Conservation (phyloP, 345 rosid species). For the Isatis tinctoria region DNA sequence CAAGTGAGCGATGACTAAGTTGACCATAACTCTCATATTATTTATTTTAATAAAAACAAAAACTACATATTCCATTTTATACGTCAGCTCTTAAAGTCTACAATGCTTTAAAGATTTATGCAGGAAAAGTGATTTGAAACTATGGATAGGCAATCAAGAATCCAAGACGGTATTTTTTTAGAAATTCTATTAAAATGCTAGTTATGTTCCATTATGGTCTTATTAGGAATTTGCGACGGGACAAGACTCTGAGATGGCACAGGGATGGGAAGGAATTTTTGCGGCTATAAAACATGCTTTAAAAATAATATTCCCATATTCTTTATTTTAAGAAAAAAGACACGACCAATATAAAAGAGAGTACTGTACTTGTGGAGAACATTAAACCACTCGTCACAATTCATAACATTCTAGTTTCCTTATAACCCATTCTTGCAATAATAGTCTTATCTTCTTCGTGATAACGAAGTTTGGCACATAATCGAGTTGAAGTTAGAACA, state of each 20-base stretch:
- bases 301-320: not conserved
- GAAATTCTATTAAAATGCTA: too few relatives aligned
- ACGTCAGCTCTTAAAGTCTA: not conserved
- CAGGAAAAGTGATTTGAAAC: too few relatives aligned
- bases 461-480: slow-evolving; percentile 4
- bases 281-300: not conserved
- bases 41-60: not conserved
- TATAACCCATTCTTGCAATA: not conserved
- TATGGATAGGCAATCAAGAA: too few relatives aligned
- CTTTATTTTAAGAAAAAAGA: not conserved
- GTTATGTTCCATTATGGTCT: too few relatives aligned
- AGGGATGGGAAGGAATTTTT: not conserved
- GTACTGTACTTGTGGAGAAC: not conserved
- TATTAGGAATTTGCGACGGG: too few relatives aligned
- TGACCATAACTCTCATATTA: not conserved
- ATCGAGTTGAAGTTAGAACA: slow-evolving; percentile 1
- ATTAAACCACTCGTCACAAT: not conserved
- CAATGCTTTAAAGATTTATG: too few relatives aligned
- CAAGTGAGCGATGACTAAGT: not conserved
- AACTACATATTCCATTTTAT: not conserved
- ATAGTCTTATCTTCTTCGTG: not conserved
- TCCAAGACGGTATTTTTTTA: too few relatives aligned
- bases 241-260: not conserved
- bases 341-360: not conserved
- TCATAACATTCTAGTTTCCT: not conserved